These are phyloP conservation scores for Lophiotrema nucula DNA, from an alignment of 495 filamentous ascomycete species.

Conservation along the genomic window DNA sequence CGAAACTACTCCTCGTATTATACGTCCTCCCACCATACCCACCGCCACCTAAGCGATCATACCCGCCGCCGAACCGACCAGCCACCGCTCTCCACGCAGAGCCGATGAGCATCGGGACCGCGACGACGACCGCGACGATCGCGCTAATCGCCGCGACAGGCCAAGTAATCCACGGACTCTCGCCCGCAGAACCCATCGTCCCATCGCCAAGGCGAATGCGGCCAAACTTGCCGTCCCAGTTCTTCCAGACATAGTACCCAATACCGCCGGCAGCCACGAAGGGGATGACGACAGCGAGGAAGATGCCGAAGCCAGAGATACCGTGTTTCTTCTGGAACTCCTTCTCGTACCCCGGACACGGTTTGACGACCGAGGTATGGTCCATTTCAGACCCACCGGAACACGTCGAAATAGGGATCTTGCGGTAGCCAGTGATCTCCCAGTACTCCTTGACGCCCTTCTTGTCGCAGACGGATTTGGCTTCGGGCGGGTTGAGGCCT, in stretches of 20 bases:
- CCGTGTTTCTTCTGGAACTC: constrained; percentile 73
- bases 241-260: constrained; percentile 82
- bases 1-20: constrained; percentile 80
- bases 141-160: constrained; percentile 77
- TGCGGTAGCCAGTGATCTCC: constrained; percentile 83
- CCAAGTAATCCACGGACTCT: constrained; percentile 69
- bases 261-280: constrained; percentile 63
- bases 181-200: constrained; percentile 53
- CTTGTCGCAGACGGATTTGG: constrained; percentile 61
- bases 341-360: constrained; percentile 75
- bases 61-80: constrained; percentile 39
- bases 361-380: constrained; percentile 50
- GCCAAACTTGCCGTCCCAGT: constrained; percentile 88
- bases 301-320: constrained; percentile 70
- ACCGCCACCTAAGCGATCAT: constrained; percentile 17
- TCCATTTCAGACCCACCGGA: constrained; percentile 70
- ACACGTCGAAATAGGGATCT: constrained; percentile 86
- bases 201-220: constrained; percentile 77
- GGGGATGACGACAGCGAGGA: constrained; percentile 78
- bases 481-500: constrained; percentile 67
- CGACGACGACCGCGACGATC: constrained; percentile 68
- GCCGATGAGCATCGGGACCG: constrained; percentile 67
- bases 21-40: constrained; percentile 59
- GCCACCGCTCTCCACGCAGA: constrained; percentile 65
- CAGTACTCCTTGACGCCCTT: constrained; percentile 72